Base-by-base conservation (phyloP, 148 eudicot species). In the Rhododendron williamsianum region DNA sequence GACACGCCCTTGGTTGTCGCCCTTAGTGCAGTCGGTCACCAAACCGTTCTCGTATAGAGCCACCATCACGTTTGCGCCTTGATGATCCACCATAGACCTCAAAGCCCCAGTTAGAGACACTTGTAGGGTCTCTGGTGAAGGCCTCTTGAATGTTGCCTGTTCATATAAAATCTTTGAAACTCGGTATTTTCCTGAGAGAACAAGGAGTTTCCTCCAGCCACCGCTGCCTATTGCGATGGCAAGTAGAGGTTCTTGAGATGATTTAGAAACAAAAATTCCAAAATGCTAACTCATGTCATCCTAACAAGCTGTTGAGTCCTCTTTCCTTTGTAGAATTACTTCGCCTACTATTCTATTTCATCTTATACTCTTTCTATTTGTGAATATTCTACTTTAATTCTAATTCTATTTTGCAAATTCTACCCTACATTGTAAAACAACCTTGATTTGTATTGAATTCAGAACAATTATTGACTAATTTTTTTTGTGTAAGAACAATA, bases 1-100 rank as follows among this genome's bases (percentile, higher is more conserved):
- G 21, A 94, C 93, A 1, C 82, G 73, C 1, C 86, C 98, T 88
- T 91, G 91, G 94, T 96, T 96, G 81, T 86, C 96, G 1, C 98
- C 98, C 1, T 81, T 84, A 3, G 83, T 85, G 65, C 96, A 93
- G 67, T 89, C 82, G 0, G 93, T 94, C 74, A 92, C 92, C 67
- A 93, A 78, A 2, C 98, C 93, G 65, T 85, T 89, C 84, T 96
- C 95, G 84, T 91, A 92, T 12, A 96, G 87, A 71, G 98, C 98
- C 80, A 93, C 96, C 98, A 96, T 94, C 4, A 94, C 73, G 11
- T 90, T 87, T 1, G 86, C 96, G n/a, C 93, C 98, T 0, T 93
- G 83, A 19, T 79, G n/a, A 71, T 96, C 95, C 81, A 94, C 89
- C 83, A 92, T 91, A 76, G 84, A 87, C 87, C 94, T 91, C 12